Percentiles rank a stretch among this genome's conserved stretches.
These are phyloP conservation scores for Epichloe amarillans DNA, from an alignment of 2,329 filamentous ascomycete species.

Conservation along the genomic window DNA sequence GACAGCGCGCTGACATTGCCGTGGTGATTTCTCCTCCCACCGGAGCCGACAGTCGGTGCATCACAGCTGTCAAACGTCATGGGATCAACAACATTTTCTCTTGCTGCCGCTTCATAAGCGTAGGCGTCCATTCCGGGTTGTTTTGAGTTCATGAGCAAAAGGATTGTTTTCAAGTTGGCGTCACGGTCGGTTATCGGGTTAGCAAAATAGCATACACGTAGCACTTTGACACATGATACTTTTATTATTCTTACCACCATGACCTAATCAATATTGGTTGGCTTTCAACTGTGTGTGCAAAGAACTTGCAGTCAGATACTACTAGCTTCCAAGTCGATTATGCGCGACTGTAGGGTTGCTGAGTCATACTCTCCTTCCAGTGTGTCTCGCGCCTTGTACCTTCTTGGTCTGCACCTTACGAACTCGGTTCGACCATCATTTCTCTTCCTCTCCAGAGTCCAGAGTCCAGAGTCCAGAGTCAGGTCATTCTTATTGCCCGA, in stretches of 20 bases:
- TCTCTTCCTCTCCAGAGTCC: too few species aligned
- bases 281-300: too few species aligned
- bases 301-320: too few species aligned
- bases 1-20: not conserved
- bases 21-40: not conserved
- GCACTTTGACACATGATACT: not conserved
- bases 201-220: not conserved
- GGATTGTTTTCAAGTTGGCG: not conserved
- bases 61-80: not conserved
- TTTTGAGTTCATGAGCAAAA: not conserved
- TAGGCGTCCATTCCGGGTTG: not conserved
- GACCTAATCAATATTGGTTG: not conserved
- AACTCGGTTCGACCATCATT: too few species aligned
- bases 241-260: not conserved
- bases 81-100: not conserved
- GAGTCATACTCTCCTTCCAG: too few species aligned
- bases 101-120: not conserved
- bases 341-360: too few species aligned
- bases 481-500: not conserved
- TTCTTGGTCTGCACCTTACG: too few species aligned
- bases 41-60: not conserved
- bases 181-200: not conserved
- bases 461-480: not conserved
- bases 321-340: too few species aligned
- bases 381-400: too few species aligned